Conservation (phyloP, 2,329 filamentous ascomycete genomes). For the Ophiostoma ulmi region DNA sequence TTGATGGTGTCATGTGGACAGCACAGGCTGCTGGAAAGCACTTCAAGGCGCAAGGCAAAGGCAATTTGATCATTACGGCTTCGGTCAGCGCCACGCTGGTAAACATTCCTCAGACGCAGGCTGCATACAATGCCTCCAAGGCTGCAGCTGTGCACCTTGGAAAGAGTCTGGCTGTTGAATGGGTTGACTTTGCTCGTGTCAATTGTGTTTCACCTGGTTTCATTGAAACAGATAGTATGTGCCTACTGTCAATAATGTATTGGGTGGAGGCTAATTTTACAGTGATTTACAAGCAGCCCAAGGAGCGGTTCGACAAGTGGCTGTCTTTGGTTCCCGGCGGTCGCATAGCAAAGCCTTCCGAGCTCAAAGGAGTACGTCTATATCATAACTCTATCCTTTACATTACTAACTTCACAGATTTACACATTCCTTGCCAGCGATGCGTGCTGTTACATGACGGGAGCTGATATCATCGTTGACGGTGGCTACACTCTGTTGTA, state of each 20-base stretch:
- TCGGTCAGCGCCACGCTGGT: slow-evolving; percentile 73
- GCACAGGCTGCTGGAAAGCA: slow-evolving; percentile 51
- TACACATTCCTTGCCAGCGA: slow-evolving; percentile 21
- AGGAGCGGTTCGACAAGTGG: slow-evolving; percentile 62
- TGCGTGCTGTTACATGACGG: slow-evolving; percentile 22
- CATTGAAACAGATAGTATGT: slow-evolving; percentile 41
- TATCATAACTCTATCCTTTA: neutral
- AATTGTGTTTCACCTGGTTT: slow-evolving; percentile 46
- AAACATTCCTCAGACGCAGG: slow-evolving; percentile 69
- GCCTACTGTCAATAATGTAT: neutral
- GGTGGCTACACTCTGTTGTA: slow-evolving; percentile 15
- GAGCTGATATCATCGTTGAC: slow-evolving; percentile 18
- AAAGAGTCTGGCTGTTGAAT: slow-evolving; percentile 70
- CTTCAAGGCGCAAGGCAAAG: slow-evolving; percentile 54
- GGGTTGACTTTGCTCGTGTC: slow-evolving; percentile 63
- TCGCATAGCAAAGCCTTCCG: slow-evolving; percentile 49
- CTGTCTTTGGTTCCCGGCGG: slow-evolving; percentile 39
- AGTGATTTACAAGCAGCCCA: slow-evolving; percentile 62
- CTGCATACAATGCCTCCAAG: slow-evolving; percentile 68
- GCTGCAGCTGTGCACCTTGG: slow-evolving; percentile 56
- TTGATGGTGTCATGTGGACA: slow-evolving; percentile 30
- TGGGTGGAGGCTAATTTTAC: neutral
- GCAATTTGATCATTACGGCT: slow-evolving; percentile 71
- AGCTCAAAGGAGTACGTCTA: slow-evolving; percentile 47
- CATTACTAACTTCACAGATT: neutral